phyloP scores from a whole-genome alignment of 2,329 filamentous ascomycete species.

The Aspergillus floridensis region DNA sequence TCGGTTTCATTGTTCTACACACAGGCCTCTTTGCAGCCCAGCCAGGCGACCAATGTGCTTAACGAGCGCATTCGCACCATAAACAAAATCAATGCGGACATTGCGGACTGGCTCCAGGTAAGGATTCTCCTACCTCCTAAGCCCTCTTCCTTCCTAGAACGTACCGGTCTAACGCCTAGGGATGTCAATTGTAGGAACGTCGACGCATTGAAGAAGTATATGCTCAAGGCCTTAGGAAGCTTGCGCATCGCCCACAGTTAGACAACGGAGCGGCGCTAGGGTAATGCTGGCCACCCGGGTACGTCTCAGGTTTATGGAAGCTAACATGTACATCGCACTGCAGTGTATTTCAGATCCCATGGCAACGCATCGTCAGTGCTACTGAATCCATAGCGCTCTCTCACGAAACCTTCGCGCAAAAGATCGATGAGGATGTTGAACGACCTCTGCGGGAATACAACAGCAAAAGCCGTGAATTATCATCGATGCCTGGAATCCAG shows the following conservation, averaged over 20 bases:
- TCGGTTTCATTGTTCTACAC: slow-evolving; percentile 10
- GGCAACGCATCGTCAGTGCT: slow-evolving; percentile 80
- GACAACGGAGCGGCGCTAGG: slow-evolving; percentile 79
- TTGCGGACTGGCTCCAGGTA: slow-evolving; percentile 97
- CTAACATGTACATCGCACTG: background rate
- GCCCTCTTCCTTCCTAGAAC: slow-evolving; percentile 7
- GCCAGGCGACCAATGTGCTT: slow-evolving; percentile 75
- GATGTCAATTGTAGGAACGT: slow-evolving; percentile 66
- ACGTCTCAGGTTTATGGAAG: background rate
- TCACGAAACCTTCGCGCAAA: slow-evolving; percentile 74
- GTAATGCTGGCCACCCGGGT: slow-evolving; percentile 53
- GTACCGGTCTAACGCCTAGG: slow-evolving; percentile 12
- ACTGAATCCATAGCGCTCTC: slow-evolving; percentile 78
- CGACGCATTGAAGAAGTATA: slow-evolving; percentile 90
- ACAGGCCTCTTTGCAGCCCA: slow-evolving; percentile 76
- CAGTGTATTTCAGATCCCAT: slow-evolving; percentile 86
- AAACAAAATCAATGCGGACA: slow-evolving; percentile 78
- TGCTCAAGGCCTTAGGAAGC: slow-evolving; percentile 74
- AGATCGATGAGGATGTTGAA: slow-evolving; percentile 87
- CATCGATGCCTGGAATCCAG: slow-evolving; percentile 76
- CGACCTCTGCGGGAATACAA: slow-evolving; percentile 74
- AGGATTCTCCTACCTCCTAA: slow-evolving; percentile 22
- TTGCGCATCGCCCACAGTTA: slow-evolving; percentile 70
- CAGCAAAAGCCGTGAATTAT: slow-evolving; percentile 69
- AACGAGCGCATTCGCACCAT: slow-evolving; percentile 87